Percentiles rank a stretch among this genome's conserved stretches.
Evolutionary conservation across 768 basidiomycete species (phyloP).

Genomic region (Leccinum rimulosum): DNA sequence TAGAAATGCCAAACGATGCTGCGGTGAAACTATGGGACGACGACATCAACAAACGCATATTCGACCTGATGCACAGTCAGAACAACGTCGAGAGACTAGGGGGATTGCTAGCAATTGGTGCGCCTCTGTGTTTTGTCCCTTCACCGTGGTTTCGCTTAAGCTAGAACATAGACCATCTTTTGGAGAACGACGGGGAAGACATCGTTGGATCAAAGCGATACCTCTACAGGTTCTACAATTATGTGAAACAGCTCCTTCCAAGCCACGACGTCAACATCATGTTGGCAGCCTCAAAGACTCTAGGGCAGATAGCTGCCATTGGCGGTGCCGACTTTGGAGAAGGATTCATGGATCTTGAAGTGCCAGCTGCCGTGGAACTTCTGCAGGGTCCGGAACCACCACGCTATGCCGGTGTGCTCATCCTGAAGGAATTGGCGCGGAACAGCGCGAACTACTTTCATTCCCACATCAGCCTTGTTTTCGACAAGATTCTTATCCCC

Average conservation of each 20-base stretch:
- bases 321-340: conserved; percentile 85
- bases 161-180: conserved; percentile 55
- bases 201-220: conserved; percentile 77
- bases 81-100: conserved; percentile 79
- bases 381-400: conserved; percentile 77
- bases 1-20: conserved; percentile 80
- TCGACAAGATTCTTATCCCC: conserved; percentile 91
- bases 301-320: conserved; percentile 82
- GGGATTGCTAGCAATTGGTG: conserved; percentile 85
- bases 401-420: conserved; percentile 90
- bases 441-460: conserved; percentile 88
- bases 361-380: conserved; percentile 77
- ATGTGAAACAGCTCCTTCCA: conserved; percentile 89
- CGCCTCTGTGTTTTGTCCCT: conserved; percentile 17
- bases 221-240: conserved; percentile 86
- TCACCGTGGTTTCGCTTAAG: conserved; percentile 6
- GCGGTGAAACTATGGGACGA: conserved; percentile 85
- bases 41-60: conserved; percentile 73
- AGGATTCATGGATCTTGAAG: conserved; percentile 86
- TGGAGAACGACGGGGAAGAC: conserved; percentile 77
- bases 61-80: conserved; percentile 81
- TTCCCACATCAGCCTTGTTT: conserved; percentile 80
- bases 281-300: conserved; percentile 90
- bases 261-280: conserved; percentile 91
- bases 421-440: conserved; percentile 88